A percentile compares a stretch with the other conserved stretches of the same genome.
phyloP scores from a whole-genome alignment of 176 grass and related monocot species.

The Avena eriantha region DNA sequence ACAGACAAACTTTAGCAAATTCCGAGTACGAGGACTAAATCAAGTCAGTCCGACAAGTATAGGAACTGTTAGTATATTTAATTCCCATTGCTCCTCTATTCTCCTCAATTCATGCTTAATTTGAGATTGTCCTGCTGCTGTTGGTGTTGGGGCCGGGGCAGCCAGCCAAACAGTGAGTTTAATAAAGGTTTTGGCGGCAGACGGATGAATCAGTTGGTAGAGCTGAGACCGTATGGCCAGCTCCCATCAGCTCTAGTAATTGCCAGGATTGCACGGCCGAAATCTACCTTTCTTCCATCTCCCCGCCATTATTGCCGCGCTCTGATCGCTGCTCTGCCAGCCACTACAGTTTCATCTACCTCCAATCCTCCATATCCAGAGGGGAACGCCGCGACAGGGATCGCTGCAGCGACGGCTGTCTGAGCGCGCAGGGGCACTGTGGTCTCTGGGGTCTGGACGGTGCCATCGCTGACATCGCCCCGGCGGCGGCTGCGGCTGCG shows the following conservation, averaged over 20 bases:
- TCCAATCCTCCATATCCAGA: background rate
- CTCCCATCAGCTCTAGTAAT: slow-evolving; percentile 4
- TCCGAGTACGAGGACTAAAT: too few relatives aligned
- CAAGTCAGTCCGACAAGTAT: too few relatives aligned
- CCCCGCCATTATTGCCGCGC: background rate
- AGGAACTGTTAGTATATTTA: too few relatives aligned
- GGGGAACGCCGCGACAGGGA: background rate
- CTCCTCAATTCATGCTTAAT: background rate
- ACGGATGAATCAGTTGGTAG: background rate
- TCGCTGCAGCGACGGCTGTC: background rate
- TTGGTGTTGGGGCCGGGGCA: background rate
- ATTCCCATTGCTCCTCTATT: background rate
- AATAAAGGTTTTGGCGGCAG: slow-evolving; percentile 33
- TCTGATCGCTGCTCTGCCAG: background rate
- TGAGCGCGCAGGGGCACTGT: background rate
- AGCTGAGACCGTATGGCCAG: background rate
- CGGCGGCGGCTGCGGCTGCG: background rate
- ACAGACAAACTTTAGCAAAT: too few relatives aligned
- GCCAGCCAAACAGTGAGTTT: slow-evolving; percentile 2
- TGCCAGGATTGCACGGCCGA: slow-evolving; percentile 9
- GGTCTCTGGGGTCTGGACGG: background rate
- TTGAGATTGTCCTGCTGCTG: background rate
- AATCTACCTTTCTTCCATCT: background rate
- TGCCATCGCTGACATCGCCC: slow-evolving; percentile 13
- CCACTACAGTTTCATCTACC: background rate